Evolutionary conservation across 805 yeast species (phyloP), one percentile per base, ranked within the genome.

Genomic region (Candida verbasci): DNA sequence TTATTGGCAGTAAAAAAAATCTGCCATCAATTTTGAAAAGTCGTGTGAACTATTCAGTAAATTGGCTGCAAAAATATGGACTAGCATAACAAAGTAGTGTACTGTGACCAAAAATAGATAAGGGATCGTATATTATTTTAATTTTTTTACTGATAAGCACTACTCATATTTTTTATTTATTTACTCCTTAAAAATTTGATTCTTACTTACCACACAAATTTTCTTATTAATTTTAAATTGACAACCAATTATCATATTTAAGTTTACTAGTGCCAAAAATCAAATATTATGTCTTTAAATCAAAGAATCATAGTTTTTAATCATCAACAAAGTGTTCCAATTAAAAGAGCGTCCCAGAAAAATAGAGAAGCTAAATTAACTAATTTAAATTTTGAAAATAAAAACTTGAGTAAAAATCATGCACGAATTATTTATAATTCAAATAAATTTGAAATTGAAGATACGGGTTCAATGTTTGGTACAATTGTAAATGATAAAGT

Each of bases 331-430:
- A 3, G 11, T 15, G 24, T 24, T 4, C 17, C 27, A 17, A 30
- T 39, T 24, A 36, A 31, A 18, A 31, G 43, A 18, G 36, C 43
- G n/a, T 39, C 43, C 2, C 10, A n/a, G 5, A 39, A 24, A 9
- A 40, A 37, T 28, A 34, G 50, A 23, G 11, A 25, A 16, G 55
- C 64, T 15, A 42, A 39, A 17, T 30, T 42, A n/a, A 41, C 51
- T 32, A 67, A 67, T 44, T 52, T 67, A 37, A 47, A 38, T 43
- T 56, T 67, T 42, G 41, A 45, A 21, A 58, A 60, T 42, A 42
- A 57, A 27, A 71, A 66, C 44, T 44, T 68, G 31, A 64, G 70
- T 7, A 65, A 64, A 44, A 29, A 42, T 4, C 73, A 68, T 43
- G 72, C 71, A 8, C 37, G 41, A 12, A 34, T 65, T 23, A 23